These are phyloP conservation scores for Ophiosphaerella korrae DNA, from an alignment of 2,329 filamentous ascomycete species.

Conservation along the genomic window DNA sequence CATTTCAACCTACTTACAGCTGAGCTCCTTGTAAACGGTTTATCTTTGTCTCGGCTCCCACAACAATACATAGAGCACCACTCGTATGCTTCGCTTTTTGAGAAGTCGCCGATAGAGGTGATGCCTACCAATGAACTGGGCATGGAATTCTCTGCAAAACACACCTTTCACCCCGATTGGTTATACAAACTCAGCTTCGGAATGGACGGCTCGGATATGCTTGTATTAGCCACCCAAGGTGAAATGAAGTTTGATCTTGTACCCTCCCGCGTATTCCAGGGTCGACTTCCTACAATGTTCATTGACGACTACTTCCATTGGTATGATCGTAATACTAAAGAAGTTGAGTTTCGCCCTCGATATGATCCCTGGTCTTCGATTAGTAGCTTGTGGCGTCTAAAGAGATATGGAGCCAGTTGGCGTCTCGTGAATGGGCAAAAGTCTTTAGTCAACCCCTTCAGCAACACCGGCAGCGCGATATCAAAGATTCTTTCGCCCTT, in stretches of 20 bases:
- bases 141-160: conserved; percentile 50
- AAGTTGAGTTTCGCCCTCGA: conserved; percentile 10
- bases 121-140: conserved; percentile 46
- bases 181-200: conserved; percentile 43
- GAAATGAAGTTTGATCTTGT: conserved; percentile 36
- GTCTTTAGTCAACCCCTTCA: conserved; percentile 9
- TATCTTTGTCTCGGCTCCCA: conserved; percentile 56
- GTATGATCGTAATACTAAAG: conserved; percentile 18
- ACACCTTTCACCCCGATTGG: background rate
- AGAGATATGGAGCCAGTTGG: conserved; percentile 10
- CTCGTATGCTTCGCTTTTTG: conserved; percentile 54
- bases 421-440: conserved; percentile 6
- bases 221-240: conserved; percentile 16
- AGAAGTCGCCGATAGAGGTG: conserved; percentile 47
- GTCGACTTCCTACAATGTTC: conserved; percentile 37
- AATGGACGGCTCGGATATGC: conserved; percentile 21
- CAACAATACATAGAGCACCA: conserved; percentile 48
- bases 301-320: conserved; percentile 28
- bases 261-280: conserved; percentile 32
- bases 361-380: conserved; percentile 4
- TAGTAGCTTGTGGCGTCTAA: conserved; percentile 16
- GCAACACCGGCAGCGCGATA: background rate
- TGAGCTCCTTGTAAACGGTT: conserved; percentile 58
- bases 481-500: too few species aligned
- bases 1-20: conserved; percentile 59